Conservation (phyloP, 2,329 filamentous ascomycete species). For the Tolypocladium album region DNA sequence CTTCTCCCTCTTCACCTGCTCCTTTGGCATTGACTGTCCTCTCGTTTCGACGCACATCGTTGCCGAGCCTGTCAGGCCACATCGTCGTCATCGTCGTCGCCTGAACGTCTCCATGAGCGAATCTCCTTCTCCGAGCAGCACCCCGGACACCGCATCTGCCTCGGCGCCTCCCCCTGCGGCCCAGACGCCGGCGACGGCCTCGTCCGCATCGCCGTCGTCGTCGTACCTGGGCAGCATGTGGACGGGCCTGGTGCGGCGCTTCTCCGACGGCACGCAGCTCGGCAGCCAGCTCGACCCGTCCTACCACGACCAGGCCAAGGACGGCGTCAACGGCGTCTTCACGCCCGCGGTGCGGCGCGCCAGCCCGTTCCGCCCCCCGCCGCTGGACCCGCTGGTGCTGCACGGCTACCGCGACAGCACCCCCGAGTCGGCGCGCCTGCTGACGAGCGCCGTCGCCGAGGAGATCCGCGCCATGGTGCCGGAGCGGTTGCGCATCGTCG, state of each 20-base stretch:
- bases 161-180: background rate
- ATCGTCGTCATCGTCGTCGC: background rate
- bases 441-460: constrained; percentile 69
- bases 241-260: constrained; percentile 57
- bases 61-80: background rate
- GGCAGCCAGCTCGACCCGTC: constrained; percentile 16
- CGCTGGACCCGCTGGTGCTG: constrained; percentile 70
- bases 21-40: background rate
- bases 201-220: background rate
- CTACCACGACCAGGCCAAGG: constrained; percentile 16
- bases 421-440: constrained; percentile 47
- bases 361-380: constrained; percentile 79
- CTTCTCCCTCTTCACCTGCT: background rate
- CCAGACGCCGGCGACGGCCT: background rate
- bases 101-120: background rate
- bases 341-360: constrained; percentile 40
- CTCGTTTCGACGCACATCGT: background rate
- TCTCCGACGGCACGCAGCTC: constrained; percentile 37
- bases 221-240: constrained; percentile 28
- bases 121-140: background rate
- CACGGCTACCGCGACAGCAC: constrained; percentile 54
- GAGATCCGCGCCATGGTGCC: constrained; percentile 87
- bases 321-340: constrained; percentile 49
- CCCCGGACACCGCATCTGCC: background rate
- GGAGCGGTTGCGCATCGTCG: constrained; percentile 73